Evolutionary conservation across 2,329 filamentous ascomycete genomes (phyloP).

Genomic region (Geosmithia putterillii): DNA sequence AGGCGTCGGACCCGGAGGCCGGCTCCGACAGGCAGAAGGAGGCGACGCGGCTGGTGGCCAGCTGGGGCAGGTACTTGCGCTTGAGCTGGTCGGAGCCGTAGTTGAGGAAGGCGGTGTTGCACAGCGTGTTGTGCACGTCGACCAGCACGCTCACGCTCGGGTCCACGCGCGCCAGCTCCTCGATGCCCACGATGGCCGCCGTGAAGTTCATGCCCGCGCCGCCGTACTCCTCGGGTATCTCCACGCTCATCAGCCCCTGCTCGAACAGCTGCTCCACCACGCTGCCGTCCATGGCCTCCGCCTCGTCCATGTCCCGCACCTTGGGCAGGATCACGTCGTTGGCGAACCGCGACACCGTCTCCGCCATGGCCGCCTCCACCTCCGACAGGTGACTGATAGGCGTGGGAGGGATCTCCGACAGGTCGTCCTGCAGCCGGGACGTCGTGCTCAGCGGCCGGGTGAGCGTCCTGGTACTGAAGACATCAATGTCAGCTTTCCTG

Average conservation of each 20-base stretch:
- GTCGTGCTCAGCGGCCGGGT: slow-evolving; percentile 50
- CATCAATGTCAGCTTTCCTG: no score
- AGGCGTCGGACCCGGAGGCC: slow-evolving; percentile 87
- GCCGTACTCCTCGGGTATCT: slow-evolving; percentile 94
- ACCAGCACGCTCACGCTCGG: slow-evolving; percentile 91
- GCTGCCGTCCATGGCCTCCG: slow-evolving; percentile 79
- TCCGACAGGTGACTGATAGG: slow-evolving; percentile 91
- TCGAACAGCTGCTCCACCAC: slow-evolving; percentile 92
- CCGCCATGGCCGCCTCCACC: slow-evolving; percentile 77
- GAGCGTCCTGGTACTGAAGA: no score
- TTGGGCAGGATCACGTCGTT: slow-evolving; percentile 80
- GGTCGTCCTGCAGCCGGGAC: slow-evolving; percentile 42
- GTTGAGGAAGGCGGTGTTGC: slow-evolving; percentile 86
- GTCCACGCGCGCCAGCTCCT: slow-evolving; percentile 88
- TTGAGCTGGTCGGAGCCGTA: slow-evolving; percentile 67
- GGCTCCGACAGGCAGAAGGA: slow-evolving; percentile 92
- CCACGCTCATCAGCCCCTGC: slow-evolving; percentile 92
- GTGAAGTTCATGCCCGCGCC: slow-evolving; percentile 99
- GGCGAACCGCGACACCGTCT: slow-evolving; percentile 84
- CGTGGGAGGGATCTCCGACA: slow-evolving; percentile 72
- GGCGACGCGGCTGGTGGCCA: slow-evolving; percentile 82
- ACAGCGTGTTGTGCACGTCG: slow-evolving; percentile 96
- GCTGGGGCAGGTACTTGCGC: slow-evolving; percentile 77
- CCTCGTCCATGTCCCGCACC: slow-evolving; percentile 95
- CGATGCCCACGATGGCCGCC: slow-evolving; percentile 86